A percentile compares a stretch with the other conserved stretches of the same genome.
Evolutionary conservation across 139 green algal species (phyloP).

Genomic region (Tetraselmis striata): DNA sequence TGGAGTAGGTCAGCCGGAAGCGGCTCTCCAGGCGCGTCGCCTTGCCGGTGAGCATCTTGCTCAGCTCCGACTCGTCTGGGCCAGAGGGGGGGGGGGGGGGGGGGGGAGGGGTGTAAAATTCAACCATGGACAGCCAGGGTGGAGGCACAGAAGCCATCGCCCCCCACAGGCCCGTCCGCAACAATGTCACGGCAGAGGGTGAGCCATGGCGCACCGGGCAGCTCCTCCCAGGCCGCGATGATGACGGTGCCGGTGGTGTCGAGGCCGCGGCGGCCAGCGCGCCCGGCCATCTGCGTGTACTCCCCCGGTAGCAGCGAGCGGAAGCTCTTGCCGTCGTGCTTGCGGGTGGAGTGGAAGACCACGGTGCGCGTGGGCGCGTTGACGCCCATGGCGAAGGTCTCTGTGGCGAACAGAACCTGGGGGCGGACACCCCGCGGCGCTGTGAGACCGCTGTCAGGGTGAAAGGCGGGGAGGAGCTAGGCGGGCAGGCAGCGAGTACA

Average conservation of each 20-base stretch:
- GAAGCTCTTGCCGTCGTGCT: constrained; percentile 70
- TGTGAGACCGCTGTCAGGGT: background rate
- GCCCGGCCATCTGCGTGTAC: constrained; percentile 84
- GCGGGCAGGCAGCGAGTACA: background rate
- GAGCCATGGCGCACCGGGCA: background rate
- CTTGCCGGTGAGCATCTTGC: constrained; percentile 66
- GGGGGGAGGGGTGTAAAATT: too few relatives aligned
- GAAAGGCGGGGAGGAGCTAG: background rate
- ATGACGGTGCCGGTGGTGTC: constrained; percentile 75
- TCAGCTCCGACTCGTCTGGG: constrained; percentile 60
- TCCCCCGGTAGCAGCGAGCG: constrained; percentile 56
- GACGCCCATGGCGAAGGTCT: constrained; percentile 80
- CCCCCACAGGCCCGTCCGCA: too few relatives aligned
- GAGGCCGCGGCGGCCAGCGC: constrained; percentile 65
- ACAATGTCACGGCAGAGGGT: too few relatives aligned
- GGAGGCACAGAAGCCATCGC: too few relatives aligned
- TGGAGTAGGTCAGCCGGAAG: constrained; percentile 95
- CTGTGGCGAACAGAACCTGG: constrained; percentile 71
- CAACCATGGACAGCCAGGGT: too few relatives aligned
- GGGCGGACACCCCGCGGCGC: background rate
- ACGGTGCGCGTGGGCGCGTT: constrained; percentile 83
- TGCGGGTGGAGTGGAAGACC: constrained; percentile 65
- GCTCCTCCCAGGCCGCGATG: constrained; percentile 42
- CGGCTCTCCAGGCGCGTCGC: constrained; percentile 78
- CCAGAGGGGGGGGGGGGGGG: too few relatives aligned